Evolutionary conservation across 1,284 basidiomycete genomes (phyloP).

Genomic region (Caloboletus inedulis): DNA sequence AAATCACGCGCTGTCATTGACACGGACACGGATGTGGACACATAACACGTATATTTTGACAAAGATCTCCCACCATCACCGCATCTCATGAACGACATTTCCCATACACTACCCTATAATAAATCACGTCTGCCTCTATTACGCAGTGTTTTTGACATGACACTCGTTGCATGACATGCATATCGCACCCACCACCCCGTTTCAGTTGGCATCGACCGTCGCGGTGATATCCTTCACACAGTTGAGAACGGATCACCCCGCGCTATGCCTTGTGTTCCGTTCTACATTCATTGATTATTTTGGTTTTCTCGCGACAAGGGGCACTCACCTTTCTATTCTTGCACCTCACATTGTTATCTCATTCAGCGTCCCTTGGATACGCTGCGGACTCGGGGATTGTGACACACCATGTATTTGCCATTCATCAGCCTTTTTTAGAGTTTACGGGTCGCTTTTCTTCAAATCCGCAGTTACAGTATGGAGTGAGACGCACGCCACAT

Average conservation of each 20-base stretch:
- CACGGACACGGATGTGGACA: constrained; percentile 12
- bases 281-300: neutral
- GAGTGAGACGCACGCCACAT: neutral
- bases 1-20: constrained; percentile 6
- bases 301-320: neutral
- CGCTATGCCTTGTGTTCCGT: neutral
- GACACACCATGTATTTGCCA: neutral
- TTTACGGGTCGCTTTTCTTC: neutral
- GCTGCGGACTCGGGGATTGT: neutral
- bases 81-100: constrained; percentile 1
- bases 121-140: neutral
- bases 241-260: constrained; percentile 1
- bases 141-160: constrained; percentile 3
- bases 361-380: neutral
- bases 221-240: neutral
- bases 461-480: neutral
- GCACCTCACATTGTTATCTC: neutral
- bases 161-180: neutral
- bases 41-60: neutral
- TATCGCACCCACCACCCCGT: neutral
- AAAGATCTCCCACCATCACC: constrained; percentile 3
- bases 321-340: neutral
- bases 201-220: neutral
- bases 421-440: neutral
- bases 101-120: neutral